Percentiles rank a stretch among this genome's conserved stretches.
Evolutionary conservation across 306 rosid genomes (phyloP).

Genomic region (Quercus bicolor): DNA sequence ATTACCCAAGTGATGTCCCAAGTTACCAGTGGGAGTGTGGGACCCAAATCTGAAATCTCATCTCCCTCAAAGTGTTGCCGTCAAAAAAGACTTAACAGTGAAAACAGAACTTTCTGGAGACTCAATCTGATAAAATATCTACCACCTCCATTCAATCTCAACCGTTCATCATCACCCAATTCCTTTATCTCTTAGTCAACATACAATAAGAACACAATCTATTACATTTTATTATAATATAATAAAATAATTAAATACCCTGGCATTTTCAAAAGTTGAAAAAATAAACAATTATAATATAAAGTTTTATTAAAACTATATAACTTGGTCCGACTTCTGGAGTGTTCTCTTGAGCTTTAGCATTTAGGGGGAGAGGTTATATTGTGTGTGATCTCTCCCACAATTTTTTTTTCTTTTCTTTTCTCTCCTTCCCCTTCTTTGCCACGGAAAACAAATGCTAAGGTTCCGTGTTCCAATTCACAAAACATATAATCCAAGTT

Average conservation of each 20-base stretch:
- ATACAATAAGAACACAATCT: background rate
- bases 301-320: slow-evolving; percentile 25
- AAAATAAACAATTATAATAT: background rate
- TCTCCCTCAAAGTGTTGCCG: background rate
- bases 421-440: slow-evolving; percentile 2
- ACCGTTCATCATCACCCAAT: slow-evolving; percentile 41
- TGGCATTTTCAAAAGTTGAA: background rate
- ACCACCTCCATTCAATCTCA: slow-evolving; percentile 39
- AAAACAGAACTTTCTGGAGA: slow-evolving; percentile 83
- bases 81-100: slow-evolving; percentile 22
- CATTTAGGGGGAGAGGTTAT: background rate
- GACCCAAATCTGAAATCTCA: slow-evolving; percentile 2
- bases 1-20: background rate
- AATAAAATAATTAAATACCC: background rate
- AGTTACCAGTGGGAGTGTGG: background rate
- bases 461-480: slow-evolving; percentile 30
- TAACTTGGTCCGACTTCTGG: slow-evolving; percentile 45
- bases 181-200: background rate
- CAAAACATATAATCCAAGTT: slow-evolving; percentile 31
- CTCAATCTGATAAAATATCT: slow-evolving; percentile 57
- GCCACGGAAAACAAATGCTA: slow-evolving; percentile 26
- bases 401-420: background rate
- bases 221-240: background rate
- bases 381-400: background rate
- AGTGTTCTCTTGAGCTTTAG: slow-evolving; percentile 39